Evolutionary conservation across 495 filamentous ascomycete genomes (phyloP).

Genomic region (Copromyces sp.): DNA sequence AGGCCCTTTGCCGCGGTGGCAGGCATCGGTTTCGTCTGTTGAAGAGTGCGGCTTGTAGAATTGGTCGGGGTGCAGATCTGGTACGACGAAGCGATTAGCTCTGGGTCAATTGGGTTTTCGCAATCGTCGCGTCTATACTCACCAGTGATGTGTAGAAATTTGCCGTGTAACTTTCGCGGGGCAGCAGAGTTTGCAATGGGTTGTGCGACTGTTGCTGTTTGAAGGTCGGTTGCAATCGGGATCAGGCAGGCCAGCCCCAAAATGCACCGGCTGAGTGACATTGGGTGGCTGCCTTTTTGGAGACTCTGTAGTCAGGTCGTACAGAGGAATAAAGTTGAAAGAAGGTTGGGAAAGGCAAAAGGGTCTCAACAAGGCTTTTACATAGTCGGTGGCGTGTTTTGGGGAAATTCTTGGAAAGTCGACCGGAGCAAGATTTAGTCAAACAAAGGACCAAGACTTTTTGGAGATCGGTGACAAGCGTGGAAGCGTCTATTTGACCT

Average conservation of each 20-base stretch:
- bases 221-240: neutral
- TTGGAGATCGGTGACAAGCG: neutral
- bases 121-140: slow-evolving; percentile 13
- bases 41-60: slow-evolving; percentile 73
- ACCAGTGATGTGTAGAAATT: slow-evolving; percentile 96
- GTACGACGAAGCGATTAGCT: slow-evolving; percentile 1
- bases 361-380: neutral
- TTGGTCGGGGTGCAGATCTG: slow-evolving; percentile 84
- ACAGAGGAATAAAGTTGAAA: neutral
- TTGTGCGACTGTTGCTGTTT: slow-evolving; percentile 1
- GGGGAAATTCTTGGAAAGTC: neutral
- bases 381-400: slow-evolving; percentile 3
- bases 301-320: neutral
- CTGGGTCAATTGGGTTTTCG: neutral
- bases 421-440: neutral
- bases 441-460: slow-evolving; percentile 1
- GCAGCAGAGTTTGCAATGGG: slow-evolving; percentile 6
- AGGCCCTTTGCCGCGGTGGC: slow-evolving; percentile 67
- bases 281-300: neutral
- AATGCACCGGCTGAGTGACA: slow-evolving; percentile 15
- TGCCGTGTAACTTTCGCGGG: slow-evolving; percentile 54
- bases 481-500: neutral
- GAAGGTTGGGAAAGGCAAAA: neutral
- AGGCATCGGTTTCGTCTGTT: slow-evolving; percentile 54
- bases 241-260: slow-evolving; percentile 18